Evolutionary conservation across 2,329 filamentous ascomycete genomes (phyloP).

Genomic region (Fusarium verticillioides): DNA sequence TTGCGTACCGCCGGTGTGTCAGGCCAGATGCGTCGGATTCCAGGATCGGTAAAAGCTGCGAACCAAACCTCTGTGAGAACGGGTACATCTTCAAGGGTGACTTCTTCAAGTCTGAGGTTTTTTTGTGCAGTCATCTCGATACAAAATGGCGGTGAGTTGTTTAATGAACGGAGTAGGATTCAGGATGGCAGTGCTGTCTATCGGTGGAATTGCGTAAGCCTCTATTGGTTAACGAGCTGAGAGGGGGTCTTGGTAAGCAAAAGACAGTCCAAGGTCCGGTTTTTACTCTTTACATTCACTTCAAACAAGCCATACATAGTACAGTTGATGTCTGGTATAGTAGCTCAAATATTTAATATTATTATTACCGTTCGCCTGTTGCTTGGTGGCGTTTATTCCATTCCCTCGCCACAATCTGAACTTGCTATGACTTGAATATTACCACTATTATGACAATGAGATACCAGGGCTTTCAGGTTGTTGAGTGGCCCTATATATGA

Average conservation of each 20-base stretch:
- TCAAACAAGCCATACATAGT: background rate
- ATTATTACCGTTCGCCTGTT: background rate
- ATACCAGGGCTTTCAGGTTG: background rate
- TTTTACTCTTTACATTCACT: background rate
- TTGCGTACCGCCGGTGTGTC: slow-evolving; percentile 28
- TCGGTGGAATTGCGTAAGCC: background rate
- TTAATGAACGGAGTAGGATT: background rate
- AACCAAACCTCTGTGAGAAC: slow-evolving; percentile 31
- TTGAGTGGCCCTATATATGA: background rate
- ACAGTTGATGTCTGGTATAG: too few relatives aligned
- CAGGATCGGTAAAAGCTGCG: slow-evolving; percentile 26
- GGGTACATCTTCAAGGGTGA: slow-evolving; percentile 12
- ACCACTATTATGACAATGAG: background rate
- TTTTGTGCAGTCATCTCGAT: background rate
- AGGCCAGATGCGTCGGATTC: slow-evolving; percentile 27
- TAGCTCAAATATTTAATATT: background rate
- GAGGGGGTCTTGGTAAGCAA: background rate
- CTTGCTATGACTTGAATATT: background rate
- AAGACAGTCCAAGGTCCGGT: too few relatives aligned
- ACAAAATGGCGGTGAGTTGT: background rate
- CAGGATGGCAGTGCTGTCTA: background rate
- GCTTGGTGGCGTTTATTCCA: background rate
- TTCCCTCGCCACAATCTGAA: background rate
- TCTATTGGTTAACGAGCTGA: background rate
- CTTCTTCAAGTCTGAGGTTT: slow-evolving; percentile 8